Percentiles rank a stretch among this genome's conserved stretches.
Conservation (phyloP, 345 rosid genomes). For the Combretum micranthum region DNA sequence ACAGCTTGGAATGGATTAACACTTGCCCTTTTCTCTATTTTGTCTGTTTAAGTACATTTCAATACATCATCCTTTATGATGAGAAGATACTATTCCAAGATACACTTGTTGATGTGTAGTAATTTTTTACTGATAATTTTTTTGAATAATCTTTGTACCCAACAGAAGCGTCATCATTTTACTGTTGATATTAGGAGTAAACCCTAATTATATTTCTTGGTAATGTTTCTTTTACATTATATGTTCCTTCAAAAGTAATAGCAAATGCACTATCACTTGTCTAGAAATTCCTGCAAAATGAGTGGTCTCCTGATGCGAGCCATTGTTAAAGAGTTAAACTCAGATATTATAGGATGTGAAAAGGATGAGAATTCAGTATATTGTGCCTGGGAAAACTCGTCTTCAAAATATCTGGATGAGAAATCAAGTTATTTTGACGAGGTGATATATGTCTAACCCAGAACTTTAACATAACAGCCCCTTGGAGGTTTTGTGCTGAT, state of each 20-base stretch:
- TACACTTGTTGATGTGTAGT: too few species aligned
- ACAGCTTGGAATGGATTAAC: too few species aligned
- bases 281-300: constrained; percentile 5
- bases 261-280: not conserved
- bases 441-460: constrained; percentile 24
- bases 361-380: constrained; percentile 18
- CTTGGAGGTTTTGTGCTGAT: not conserved
- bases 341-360: constrained; percentile 12
- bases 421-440: constrained; percentile 13
- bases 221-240: not conserved
- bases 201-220: not conserved
- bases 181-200: too few species aligned
- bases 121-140: too few species aligned
- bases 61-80: too few species aligned
- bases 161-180: too few species aligned
- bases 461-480: constrained; percentile 5
- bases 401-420: constrained; percentile 24
- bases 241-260: not conserved
- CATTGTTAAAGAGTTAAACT: constrained; percentile 4
- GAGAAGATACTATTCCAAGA: too few species aligned
- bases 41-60: too few species aligned
- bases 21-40: too few species aligned
- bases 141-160: too few species aligned
- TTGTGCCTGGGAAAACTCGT: constrained; percentile 9
- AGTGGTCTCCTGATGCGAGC: constrained; percentile 9